Conservation (phyloP, 176 grass and related monocot species). For the Saccharum officinarum region DNA sequence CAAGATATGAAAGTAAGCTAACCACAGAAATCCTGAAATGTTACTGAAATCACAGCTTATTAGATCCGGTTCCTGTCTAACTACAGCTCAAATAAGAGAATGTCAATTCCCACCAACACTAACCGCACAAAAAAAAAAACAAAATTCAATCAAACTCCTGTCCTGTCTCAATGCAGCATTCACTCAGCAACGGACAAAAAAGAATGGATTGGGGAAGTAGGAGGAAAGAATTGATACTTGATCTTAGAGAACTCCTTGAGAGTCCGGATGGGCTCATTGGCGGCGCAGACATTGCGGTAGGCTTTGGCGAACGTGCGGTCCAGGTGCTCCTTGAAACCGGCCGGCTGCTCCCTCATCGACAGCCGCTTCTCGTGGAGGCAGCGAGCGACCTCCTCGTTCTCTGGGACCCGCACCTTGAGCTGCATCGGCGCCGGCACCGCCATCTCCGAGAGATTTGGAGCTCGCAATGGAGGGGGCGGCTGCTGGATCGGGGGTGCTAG, state of each 20-base stretch:
- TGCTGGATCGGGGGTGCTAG: conserved; percentile 12
- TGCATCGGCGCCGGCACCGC: conserved; percentile 34
- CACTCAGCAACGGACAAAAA: neutral
- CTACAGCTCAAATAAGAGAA: neutral
- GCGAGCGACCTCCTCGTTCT: conserved; percentile 72
- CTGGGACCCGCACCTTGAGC: conserved; percentile 47
- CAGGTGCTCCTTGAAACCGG: conserved; percentile 58
- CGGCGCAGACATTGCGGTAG: conserved; percentile 59
- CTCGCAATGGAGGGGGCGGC: neutral
- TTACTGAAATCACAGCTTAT: neutral
- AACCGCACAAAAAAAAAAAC: conserved; percentile 3
- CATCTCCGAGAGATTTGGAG: neutral
- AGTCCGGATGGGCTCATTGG: conserved; percentile 67
- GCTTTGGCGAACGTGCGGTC: conserved; percentile 59
- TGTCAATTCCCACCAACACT: neutral
- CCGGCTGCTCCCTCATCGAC: conserved; percentile 52
- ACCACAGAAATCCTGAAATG: neutral
- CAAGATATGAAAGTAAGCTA: neutral
- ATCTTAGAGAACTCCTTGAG: conserved; percentile 76
- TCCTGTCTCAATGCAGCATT: neutral
- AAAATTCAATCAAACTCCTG: neutral
- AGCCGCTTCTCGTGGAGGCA: conserved; percentile 66
- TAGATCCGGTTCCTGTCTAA: neutral
- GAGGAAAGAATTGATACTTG: conserved; percentile 44
- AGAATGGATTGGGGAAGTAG: neutral